Evolutionary conservation across 306 rosid species (phyloP), one percentile per base, ranked within the genome.

Genomic region (Prunus kanzakura): DNA sequence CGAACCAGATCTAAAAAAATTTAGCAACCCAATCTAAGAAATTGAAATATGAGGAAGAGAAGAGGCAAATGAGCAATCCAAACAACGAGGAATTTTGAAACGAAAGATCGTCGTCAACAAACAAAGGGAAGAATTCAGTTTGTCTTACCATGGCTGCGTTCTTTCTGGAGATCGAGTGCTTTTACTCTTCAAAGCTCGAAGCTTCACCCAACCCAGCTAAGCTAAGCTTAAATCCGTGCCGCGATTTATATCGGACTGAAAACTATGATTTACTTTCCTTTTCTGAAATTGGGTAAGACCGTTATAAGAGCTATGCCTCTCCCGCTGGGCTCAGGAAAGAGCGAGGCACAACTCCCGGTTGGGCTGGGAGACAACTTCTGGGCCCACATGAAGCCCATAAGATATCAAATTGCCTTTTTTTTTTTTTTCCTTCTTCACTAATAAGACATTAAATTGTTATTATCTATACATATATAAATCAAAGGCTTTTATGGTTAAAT

Each of bases 1-100:
- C 51, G 65, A 65, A 11, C 71, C 63, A 76, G 85, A 81, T 76
- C 85, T 65, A 47, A 46, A 67, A 55, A 55, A 27, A 14, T 18
- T 3, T 0, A 14, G 7, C 22, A 6, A 27, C 7, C 58, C 64
- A 47, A 27, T 56, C 11, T 3, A 64, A 25, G 38, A 71, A 63
- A 81, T 70, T 72, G 35, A 23, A 43, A 9, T 41, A 25, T 4
- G 9, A 1, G n/a, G 19, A 69, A 38, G n/a, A 2, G 23, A 15
- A 22, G 65, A 50, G 3, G 32, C 2, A 55, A 76, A 45, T 16
- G 4, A 49, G 10, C 8, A 13, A 62, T 41, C 11, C 1, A 46
- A 64, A 30, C 6, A 25, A 14, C 3, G 19, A 1, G 56, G 11
- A 41, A 8, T 41, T 9, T 23, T 22, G 25, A 69, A 13, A 69